phyloP scores from a whole-genome alignment of 164 flowering plant species.

The Tinospora cordifolia region DNA sequence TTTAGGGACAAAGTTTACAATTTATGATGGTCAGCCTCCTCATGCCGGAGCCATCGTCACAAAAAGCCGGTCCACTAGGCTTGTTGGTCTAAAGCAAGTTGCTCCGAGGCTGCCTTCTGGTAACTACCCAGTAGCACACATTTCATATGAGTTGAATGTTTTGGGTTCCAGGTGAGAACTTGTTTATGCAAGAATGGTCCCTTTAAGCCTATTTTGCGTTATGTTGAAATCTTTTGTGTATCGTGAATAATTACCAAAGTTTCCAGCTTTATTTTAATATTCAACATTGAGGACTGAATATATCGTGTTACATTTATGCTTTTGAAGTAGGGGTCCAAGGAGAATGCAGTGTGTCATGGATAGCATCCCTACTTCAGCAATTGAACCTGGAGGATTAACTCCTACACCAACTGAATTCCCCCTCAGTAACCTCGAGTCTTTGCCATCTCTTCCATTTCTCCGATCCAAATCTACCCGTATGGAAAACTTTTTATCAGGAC shows the following conservation, averaged over 20 bases:
- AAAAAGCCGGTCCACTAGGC: slow-evolving; percentile 53
- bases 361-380: slow-evolving; percentile 51
- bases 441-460: slow-evolving; percentile 43
- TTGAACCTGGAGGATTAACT: slow-evolving; percentile 59
- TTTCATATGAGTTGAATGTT: slow-evolving; percentile 66
- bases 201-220: not conserved
- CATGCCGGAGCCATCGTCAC: slow-evolving; percentile 49
- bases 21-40: slow-evolving; percentile 67
- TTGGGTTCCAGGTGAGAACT: slow-evolving; percentile 58
- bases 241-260: not conserved
- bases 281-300: not conserved
- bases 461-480: slow-evolving; percentile 37
- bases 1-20: slow-evolving; percentile 63
- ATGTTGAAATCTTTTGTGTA: slow-evolving; percentile 42
- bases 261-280: not conserved
- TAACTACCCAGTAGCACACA: slow-evolving; percentile 58
- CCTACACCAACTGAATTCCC: slow-evolving; percentile 61
- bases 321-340: slow-evolving; percentile 59
- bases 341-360: slow-evolving; percentile 63
- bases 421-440: slow-evolving; percentile 29
- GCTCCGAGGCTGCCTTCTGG: slow-evolving; percentile 61
- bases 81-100: slow-evolving; percentile 53
- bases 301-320: not conserved
- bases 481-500: slow-evolving; percentile 31
- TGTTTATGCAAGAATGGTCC: not conserved